Evolutionary conservation across 2,329 filamentous ascomycete species (phyloP).

Genomic region (Sordariomycetes sp.): DNA sequence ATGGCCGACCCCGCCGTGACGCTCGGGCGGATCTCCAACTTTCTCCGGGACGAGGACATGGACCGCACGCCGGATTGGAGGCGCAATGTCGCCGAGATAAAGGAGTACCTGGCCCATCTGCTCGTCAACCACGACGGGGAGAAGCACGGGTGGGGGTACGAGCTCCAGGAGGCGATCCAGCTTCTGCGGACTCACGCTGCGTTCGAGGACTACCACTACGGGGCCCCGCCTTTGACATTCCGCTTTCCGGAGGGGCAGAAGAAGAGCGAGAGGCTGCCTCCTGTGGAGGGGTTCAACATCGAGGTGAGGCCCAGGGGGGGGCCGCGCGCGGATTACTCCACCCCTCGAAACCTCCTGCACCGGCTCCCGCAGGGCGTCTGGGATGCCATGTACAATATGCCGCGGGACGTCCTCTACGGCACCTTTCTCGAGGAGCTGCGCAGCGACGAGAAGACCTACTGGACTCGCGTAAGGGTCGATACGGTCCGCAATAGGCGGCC

Average conservation of each 20-base stretch:
- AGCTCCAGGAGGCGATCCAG: constrained; percentile 14
- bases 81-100: constrained; percentile 19
- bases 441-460: constrained; percentile 6
- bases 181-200: constrained; percentile 20
- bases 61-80: constrained; percentile 26
- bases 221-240: constrained; percentile 12
- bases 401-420: constrained; percentile 11
- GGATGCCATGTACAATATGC: constrained; percentile 6
- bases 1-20: constrained; percentile 18
- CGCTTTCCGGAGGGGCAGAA: constrained; percentile 8
- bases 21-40: constrained; percentile 22
- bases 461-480: constrained; percentile 3
- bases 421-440: not conserved
- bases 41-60: constrained; percentile 33
- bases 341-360: not conserved
- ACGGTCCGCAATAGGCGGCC: not conserved
- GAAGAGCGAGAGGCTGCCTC: not conserved
- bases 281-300: not conserved
- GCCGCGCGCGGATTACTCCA: not conserved
- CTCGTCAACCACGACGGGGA: constrained; percentile 8
- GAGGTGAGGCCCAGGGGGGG: not conserved
- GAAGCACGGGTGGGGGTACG: constrained; percentile 14
- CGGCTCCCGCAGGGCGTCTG: not conserved
- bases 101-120: constrained; percentile 24
- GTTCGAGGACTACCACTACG: constrained; percentile 21